These are phyloP conservation scores for Primulina huaijiensis DNA, from an alignment of 257 asterid species.

Conservation along the genomic window DNA sequence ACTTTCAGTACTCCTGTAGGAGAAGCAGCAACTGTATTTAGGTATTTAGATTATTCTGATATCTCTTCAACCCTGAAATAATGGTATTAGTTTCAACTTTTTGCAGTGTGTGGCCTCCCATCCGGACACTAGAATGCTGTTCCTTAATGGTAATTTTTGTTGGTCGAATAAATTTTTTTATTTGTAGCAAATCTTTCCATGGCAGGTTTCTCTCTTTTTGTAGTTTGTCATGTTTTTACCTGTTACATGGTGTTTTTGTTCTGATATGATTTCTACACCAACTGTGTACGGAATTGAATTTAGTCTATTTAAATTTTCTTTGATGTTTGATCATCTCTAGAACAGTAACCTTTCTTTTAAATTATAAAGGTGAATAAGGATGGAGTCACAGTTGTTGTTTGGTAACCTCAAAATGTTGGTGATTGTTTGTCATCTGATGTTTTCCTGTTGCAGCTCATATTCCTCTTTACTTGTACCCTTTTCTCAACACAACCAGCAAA, in stretches of 20 bases:
- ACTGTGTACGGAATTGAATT: constrained; percentile 1
- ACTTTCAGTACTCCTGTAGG: background rate
- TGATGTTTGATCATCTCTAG: constrained; percentile 1
- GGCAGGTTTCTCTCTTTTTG: background rate
- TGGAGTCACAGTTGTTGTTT: background rate
- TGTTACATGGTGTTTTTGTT: background rate
- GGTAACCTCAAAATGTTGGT: constrained; percentile 5
- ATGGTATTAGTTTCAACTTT: constrained; percentile 20
- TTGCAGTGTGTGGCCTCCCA: constrained; percentile 98
- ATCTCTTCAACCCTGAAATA: constrained; percentile 16
- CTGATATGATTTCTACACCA: background rate
- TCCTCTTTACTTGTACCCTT: constrained; percentile 84
- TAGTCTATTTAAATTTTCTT: constrained; percentile 11
- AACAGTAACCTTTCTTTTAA: constrained; percentile 4
- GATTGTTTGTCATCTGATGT: constrained; percentile 20
- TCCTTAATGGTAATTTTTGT: constrained; percentile 74
- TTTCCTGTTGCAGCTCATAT: constrained; percentile 70
- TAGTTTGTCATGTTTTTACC: background rate
- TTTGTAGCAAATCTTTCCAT: background rate
- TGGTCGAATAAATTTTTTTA: background rate
- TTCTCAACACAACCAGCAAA: constrained; percentile 88
- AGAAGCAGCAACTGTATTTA: background rate
- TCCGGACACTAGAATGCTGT: constrained; percentile 80
- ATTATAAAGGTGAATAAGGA: constrained; percentile 6
- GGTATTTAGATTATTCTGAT: background rate